These are phyloP conservation scores for Calonectria multiphialidica DNA, from an alignment of 2,329 filamentous ascomycete genomes.

Conservation along the genomic window DNA sequence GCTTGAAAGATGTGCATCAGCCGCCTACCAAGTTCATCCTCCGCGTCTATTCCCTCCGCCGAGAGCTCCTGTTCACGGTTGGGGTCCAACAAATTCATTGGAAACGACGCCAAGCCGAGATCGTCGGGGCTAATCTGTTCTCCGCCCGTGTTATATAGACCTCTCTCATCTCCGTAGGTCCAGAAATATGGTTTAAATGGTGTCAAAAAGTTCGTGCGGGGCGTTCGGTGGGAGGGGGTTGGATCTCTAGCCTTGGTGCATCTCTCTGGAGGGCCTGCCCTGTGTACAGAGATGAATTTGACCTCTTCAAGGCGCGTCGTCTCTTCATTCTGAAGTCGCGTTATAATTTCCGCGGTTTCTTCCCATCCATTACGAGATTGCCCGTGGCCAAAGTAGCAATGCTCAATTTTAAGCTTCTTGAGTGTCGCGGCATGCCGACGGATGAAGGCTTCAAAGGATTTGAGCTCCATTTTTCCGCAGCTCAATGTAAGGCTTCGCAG, in stretches of 20 bases:
- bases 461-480: neutral
- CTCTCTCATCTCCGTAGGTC: neutral
- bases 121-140: neutral
- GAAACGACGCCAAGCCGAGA: neutral
- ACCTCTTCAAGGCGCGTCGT: neutral
- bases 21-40: too few species aligned
- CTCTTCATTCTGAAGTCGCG: neutral
- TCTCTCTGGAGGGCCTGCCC: neutral
- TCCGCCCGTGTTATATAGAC: neutral
- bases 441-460: neutral
- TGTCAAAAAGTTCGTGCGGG: neutral
- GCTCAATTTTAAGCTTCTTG: neutral
- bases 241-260: neutral
- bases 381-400: neutral
- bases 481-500: neutral
- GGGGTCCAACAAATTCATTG: neutral
- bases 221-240: rapidly evolving
- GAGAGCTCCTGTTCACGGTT: too few species aligned
- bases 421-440: neutral
- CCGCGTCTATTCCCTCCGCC: too few species aligned
- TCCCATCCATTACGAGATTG: neutral
- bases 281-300: neutral
- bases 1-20: too few species aligned
- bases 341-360: neutral
- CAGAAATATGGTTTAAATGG: neutral